These are phyloP conservation scores for Shiraia bambusicola DNA, from an alignment of 2,329 filamentous ascomycete species.

Conservation along the genomic window DNA sequence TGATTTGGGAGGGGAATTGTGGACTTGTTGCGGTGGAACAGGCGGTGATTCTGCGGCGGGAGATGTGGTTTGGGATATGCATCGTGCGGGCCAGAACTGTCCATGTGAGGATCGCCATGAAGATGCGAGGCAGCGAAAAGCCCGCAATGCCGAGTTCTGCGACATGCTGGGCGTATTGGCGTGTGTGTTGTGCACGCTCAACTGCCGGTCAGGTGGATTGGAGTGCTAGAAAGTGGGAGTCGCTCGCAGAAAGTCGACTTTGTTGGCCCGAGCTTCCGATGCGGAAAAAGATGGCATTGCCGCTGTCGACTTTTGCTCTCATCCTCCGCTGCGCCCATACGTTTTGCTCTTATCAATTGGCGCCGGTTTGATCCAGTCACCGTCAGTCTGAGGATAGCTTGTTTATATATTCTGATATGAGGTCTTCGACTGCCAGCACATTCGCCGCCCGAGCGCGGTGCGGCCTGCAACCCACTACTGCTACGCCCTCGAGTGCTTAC, in stretches of 20 bases:
- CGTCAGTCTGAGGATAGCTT: slow-evolving; percentile 1
- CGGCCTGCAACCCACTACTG: slow-evolving; percentile 41
- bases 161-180: slow-evolving; percentile 26
- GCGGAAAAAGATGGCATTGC: slow-evolving; percentile 29
- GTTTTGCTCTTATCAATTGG: slow-evolving; percentile 5
- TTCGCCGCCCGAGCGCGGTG: slow-evolving; percentile 46
- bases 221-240: slow-evolving; percentile 11
- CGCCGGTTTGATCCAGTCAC: slow-evolving; percentile 13
- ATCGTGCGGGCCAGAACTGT: slow-evolving; percentile 28
- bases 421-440: slow-evolving; percentile 44
- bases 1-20: background rate
- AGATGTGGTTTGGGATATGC: slow-evolving; percentile 38
- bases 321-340: slow-evolving; percentile 25
- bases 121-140: slow-evolving; percentile 34
- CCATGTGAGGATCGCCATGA: slow-evolving; percentile 45
- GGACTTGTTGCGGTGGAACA: background rate
- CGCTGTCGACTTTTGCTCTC: slow-evolving; percentile 22
- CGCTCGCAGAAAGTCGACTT: slow-evolving; percentile 25
- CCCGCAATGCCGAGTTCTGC: slow-evolving; percentile 24
- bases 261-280: slow-evolving; percentile 25
- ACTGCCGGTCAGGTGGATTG: slow-evolving; percentile 13
- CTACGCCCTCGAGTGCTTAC: slow-evolving; percentile 43
- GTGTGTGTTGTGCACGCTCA: slow-evolving; percentile 12
- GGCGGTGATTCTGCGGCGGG: slow-evolving; percentile 13
- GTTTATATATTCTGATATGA: slow-evolving; percentile 41